These are phyloP conservation scores for Colletotrichum aenigma DNA, from an alignment of 2,329 filamentous ascomycete genomes.

Conservation along the genomic window DNA sequence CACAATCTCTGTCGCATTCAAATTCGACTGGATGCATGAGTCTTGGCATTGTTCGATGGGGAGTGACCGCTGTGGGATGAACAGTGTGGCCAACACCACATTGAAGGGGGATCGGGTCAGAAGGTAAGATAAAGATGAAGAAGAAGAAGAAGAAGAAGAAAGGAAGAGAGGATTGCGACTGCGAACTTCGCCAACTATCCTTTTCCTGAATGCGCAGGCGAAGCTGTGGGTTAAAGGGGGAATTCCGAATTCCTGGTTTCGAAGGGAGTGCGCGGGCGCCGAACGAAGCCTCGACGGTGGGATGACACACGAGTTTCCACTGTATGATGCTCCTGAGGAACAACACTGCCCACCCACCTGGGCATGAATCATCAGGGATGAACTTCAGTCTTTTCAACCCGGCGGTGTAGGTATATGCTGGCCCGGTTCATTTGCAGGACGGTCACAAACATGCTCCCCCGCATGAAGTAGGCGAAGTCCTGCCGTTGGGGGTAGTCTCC, in stretches of 20 bases:
- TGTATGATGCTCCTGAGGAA: background rate
- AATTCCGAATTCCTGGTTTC: background rate
- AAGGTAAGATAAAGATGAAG: background rate
- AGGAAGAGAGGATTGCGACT: rapidly evolving
- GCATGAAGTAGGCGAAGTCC: background rate
- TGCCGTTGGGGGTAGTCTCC: background rate
- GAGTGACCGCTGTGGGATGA: background rate
- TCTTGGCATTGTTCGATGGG: background rate
- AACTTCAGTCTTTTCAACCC: background rate
- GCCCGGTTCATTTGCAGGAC: background rate
- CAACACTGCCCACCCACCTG: background rate
- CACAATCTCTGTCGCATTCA: background rate
- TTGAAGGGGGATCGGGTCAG: background rate
- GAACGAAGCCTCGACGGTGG: background rate
- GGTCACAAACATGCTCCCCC: background rate
- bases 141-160: background rate
- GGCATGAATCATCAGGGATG: background rate
- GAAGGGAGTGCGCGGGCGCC: background rate
- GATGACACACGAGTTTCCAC: background rate
- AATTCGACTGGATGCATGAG: background rate
- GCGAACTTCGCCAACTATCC: background rate
- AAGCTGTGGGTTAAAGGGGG: background rate
- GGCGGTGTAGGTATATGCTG: background rate
- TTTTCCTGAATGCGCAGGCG: background rate
- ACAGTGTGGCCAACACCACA: background rate